These are phyloP conservation scores for Cephaloascus albidus DNA, from an alignment of 805 yeast species.

Conservation along the genomic window DNA sequence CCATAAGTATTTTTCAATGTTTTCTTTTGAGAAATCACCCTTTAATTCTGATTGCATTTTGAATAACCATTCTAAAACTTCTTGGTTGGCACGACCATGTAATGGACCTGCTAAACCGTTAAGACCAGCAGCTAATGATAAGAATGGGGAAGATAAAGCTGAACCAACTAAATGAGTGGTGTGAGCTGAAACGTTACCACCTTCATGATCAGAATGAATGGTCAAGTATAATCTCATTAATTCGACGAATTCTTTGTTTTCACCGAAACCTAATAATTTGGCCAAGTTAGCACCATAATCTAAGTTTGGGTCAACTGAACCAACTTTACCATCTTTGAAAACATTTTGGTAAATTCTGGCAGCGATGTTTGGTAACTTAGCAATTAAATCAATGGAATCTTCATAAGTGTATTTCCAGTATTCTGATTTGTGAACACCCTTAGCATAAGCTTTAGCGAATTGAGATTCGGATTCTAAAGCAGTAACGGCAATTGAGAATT, in stretches of 20 bases:
- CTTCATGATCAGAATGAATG: constrained; percentile 75
- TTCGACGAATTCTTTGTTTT: constrained; percentile 53
- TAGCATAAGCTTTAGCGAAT: constrained; percentile 65
- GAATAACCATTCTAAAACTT: constrained; percentile 67
- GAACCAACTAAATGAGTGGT: constrained; percentile 78
- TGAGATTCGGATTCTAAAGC: constrained; percentile 64
- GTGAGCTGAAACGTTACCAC: constrained; percentile 80
- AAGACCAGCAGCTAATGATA: constrained; percentile 70
- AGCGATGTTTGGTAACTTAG: constrained; percentile 66
- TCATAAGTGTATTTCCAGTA: constrained; percentile 74
- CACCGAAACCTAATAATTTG: constrained; percentile 50
- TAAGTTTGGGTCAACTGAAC: constrained; percentile 39
- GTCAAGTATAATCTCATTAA: constrained; percentile 66
- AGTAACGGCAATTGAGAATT: constrained; percentile 64
- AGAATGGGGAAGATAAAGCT: constrained; percentile 67
- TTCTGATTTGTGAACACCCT: constrained; percentile 57
- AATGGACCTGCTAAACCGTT: constrained; percentile 82
- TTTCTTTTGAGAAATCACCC: constrained; percentile 51
- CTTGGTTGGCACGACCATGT: constrained; percentile 83
- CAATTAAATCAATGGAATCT: constrained; percentile 60
- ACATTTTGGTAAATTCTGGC: constrained; percentile 67
- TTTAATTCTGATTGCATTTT: constrained; percentile 45
- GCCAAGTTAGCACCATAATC: constrained; percentile 75
- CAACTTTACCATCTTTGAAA: constrained; percentile 47
- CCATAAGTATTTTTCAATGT: constrained; percentile 73